Conservation (phyloP, 768 basidiomycete genomes). For the Astraeus odoratus region DNA sequence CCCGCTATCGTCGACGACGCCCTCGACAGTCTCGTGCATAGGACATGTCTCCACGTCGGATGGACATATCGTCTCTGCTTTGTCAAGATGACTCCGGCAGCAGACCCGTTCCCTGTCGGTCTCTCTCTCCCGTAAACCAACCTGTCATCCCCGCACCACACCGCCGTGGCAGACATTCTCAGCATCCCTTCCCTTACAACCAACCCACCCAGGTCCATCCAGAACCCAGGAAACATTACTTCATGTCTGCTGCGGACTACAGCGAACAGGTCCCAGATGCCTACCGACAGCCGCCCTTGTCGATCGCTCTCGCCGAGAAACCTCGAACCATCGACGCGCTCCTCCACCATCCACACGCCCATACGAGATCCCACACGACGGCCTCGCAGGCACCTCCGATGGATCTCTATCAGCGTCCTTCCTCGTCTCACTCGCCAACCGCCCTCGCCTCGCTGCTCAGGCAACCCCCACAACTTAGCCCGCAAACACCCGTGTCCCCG, state of each 20-base stretch:
- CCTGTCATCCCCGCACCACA: too few relatives aligned
- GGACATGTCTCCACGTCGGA: constrained; percentile 62
- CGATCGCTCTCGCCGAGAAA: constrained; percentile 11
- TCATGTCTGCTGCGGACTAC: too few relatives aligned
- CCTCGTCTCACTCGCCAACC: constrained; percentile 1
- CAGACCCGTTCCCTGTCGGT: too few relatives aligned
- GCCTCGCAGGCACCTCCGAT: background rate
- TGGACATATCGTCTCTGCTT: constrained; percentile 71
- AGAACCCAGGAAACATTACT: too few relatives aligned
- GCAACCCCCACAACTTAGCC: constrained; percentile 2
- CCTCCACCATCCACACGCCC: constrained; percentile 11
- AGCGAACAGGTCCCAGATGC: too few relatives aligned
- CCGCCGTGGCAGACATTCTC: too few relatives aligned
- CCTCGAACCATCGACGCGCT: constrained; percentile 16
- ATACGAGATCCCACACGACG: too few relatives aligned
- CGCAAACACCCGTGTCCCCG: background rate
- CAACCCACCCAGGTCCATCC: too few relatives aligned
- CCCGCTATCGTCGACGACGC: too few relatives aligned
- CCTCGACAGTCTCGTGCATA: too few relatives aligned
- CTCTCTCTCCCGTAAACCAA: too few relatives aligned
- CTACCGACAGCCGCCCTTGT: constrained; percentile 19
- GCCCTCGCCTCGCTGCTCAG: background rate
- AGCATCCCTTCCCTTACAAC: too few relatives aligned
- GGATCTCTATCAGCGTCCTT: background rate
- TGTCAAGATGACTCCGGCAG: constrained; percentile 56